Conservation (phyloP, 345 rosid genomes). For the Triadica sebifera region DNA sequence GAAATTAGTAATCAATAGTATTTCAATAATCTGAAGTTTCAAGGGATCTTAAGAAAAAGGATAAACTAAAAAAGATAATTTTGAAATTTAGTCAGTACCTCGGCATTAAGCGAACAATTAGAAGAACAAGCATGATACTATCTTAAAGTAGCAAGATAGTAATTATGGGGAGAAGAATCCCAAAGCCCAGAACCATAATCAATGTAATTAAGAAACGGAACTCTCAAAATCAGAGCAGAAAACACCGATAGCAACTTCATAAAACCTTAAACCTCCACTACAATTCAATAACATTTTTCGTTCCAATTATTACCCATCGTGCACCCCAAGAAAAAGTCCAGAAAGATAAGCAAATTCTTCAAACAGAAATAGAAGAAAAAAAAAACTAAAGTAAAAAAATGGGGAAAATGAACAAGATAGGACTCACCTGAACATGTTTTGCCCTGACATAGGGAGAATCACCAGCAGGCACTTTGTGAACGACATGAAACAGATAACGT, state of each 20-base stretch:
- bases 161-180: not conserved
- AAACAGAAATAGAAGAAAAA: not conserved
- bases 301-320: no score
- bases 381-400: not conserved
- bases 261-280: no score
- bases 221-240: not conserved
- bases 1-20: no score
- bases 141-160: no score
- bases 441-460: slow-evolving; percentile 87
- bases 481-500: slow-evolving; percentile 51
- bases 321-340: not conserved
- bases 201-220: not conserved
- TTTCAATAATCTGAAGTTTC: no score
- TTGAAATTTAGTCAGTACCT: no score
- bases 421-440: slow-evolving; percentile 70
- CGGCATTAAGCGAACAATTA: no score
- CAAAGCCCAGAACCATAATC: not conserved
- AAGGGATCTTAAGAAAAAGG: no score
- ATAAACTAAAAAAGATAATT: no score
- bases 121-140: no score
- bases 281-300: no score
- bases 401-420: no score
- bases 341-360: not conserved
- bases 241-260: slow-evolving; percentile 10
- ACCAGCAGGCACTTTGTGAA: slow-evolving; percentile 73